Conservation (phyloP, 2,329 filamentous ascomycete genomes). For the Apiospora marii region DNA sequence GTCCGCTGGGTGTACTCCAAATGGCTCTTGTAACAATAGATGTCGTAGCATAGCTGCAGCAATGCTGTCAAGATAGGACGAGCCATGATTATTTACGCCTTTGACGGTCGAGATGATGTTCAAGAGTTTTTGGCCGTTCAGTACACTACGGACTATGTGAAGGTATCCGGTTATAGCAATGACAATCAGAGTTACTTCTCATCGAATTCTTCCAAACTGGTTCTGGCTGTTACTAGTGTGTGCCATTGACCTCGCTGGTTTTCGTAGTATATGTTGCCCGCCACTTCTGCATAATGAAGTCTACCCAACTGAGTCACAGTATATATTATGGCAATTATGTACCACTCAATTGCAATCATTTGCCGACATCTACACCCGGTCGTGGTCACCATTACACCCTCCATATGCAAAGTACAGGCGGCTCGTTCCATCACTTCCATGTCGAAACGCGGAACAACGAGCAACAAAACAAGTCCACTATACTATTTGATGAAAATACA, state of each 20-base stretch:
- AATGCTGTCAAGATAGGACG: not conserved
- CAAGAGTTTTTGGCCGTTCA: not conserved
- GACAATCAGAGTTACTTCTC: not conserved
- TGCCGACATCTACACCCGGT: not conserved
- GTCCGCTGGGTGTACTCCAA: slow-evolving; percentile 90
- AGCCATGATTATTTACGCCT: slow-evolving; percentile 2
- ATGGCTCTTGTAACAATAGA: slow-evolving; percentile 59
- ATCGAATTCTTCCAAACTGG: not conserved
- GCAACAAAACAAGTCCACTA: not conserved
- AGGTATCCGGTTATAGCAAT: not conserved
- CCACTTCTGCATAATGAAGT: not conserved
- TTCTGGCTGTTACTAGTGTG: not conserved
- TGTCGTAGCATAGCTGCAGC: slow-evolving; percentile 35
- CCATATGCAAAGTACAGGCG: not conserved
- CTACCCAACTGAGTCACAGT: no score
- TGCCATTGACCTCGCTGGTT: not conserved
- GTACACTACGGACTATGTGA: not conserved
- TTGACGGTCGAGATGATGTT: not conserved
- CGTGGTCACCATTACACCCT: not conserved
- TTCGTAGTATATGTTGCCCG: not conserved
- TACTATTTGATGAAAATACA: no score
- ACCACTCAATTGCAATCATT: not conserved
- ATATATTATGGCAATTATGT: not conserved
- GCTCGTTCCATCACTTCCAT: not conserved
- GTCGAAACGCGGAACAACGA: not conserved